Evolutionary conservation across 306 rosid species (phyloP), one percentile per base, ranked within the genome.

Genomic region (Rubus idaeus): DNA sequence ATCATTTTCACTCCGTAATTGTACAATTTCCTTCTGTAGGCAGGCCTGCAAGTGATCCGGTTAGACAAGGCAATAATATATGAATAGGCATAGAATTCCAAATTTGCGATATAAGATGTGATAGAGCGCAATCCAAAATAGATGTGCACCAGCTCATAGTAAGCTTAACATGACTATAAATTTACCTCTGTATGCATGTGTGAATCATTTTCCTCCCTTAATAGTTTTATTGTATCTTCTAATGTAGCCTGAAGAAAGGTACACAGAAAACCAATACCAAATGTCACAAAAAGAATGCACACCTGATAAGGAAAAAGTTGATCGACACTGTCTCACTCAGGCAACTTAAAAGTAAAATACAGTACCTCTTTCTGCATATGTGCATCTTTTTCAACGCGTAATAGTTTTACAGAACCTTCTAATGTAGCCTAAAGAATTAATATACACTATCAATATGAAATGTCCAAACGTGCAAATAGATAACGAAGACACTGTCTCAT

Each of bases 21-120:
- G 88, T 65, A 78, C 81, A 70, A 90, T 74, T 84, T 81, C 88
- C 89, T 70, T 79, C 79, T 85, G 92, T 78, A 86, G 82, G 75
- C 75, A 80, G 56, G 77, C 84, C 98, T 90, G 90, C 76, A 84
- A 77, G 74, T 60, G 26, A 70, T 78, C 71, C 50, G 44, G 61
- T 82, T 71, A 80, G 67, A 47, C 50, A 67, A 73, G 71, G 68
- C 26, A 58, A 51, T 65, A 65, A 78, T 40, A 75, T 53, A 23
- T 40, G 72, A 79, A 74, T 23, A 70, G 50, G 49, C 30, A 68
- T 42, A 66, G 16, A 56, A 78, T 56, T 68, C 76, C 63, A 46
- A 79, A 23, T 53, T 21, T 56, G 44, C 6, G 65, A 78, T 63
- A 21, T 52, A 57, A 55, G 57, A 49, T 60, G 70, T 55, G 37